Conservation (phyloP, 345 rosid genomes). For the Ailanthus altissimus region DNA sequence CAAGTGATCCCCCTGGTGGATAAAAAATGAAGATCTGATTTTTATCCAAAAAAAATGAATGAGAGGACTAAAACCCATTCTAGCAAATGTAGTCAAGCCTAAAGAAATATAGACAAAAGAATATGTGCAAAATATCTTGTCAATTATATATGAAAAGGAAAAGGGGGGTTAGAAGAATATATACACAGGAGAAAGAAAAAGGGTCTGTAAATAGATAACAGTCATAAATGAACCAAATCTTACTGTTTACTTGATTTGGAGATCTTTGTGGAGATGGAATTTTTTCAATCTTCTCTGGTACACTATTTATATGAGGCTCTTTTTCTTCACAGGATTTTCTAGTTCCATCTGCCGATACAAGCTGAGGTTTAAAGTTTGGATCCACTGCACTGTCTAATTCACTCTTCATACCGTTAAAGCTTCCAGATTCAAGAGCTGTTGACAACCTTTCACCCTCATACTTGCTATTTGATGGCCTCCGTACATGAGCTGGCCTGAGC, state of each 20-base stretch:
- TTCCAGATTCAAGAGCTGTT: slow-evolving; percentile 46
- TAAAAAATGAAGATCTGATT: background rate
- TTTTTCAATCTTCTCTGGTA: slow-evolving; percentile 49
- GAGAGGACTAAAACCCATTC: background rate
- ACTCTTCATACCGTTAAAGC: slow-evolving; percentile 25
- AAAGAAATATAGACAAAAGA: background rate
- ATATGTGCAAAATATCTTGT: background rate
- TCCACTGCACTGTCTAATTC: slow-evolving; percentile 35
- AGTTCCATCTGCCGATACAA: slow-evolving; percentile 37
- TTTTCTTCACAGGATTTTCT: slow-evolving; percentile 44
- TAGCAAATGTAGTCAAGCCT: background rate
- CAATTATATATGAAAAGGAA: background rate
- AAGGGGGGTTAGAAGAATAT: background rate
- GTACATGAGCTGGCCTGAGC: slow-evolving; percentile 80
- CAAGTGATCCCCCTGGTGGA: background rate
- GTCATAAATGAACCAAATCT: slow-evolving; percentile 32
- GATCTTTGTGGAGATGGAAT: slow-evolving; percentile 46
- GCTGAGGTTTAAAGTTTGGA: slow-evolving; percentile 29
- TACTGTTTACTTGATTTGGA: slow-evolving; percentile 54
- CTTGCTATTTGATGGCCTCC: slow-evolving; percentile 54
- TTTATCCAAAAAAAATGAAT: background rate
- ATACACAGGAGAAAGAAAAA: slow-evolving; percentile 2
- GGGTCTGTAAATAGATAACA: slow-evolving; percentile 1
- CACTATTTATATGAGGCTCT: slow-evolving; percentile 41
- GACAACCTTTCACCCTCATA: slow-evolving; percentile 52